Base-by-base conservation (phyloP, 2,329 filamentous ascomycete species). In the Beauveria medogensis region DNA sequence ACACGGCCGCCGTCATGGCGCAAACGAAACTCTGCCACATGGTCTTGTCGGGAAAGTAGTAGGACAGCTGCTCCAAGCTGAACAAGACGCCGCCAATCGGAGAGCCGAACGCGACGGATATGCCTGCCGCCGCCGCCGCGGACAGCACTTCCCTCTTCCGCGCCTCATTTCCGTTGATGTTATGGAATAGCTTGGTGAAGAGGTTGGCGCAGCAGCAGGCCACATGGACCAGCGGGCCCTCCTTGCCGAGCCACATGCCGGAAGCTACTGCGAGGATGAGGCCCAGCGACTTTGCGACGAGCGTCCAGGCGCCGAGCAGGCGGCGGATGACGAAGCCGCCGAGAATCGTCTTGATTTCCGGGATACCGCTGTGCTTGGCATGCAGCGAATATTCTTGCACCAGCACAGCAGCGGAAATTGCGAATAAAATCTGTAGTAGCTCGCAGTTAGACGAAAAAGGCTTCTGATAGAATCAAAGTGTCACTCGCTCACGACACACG, bases 1-100 rank as follows among this genome's bases (percentile, higher is more conserved):
- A 91, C 43, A 97, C 91, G 20, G 94, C 93, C 18, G 92, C 94
- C n/a, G 96, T 91, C 92, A 97, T 97, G 71, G 94, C 94, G 69
- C 94, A 97, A 46, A 99, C 94, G 70, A 99, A 99, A 69, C 92
- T 96, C 73, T 97, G 94, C 94, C 94, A 99, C 94, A 99, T 97
- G 10, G 94, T 97, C 75, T 97, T 97, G 75, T 97, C 93, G 0
- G 94, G 93, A 67, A 97, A 97, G 74, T 97, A 97, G 73, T 97
- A 97, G 1, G 92, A 96, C 3, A 97, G 79, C 82, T 96, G 91
- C 83, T 96, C 93, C n/a, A 97, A 83, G 74, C 91, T 95, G 78
- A 97, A 97, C 22, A 97, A 77, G 24, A 97, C 93, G 52, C 93
- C 93, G 12, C 93, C 94, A 60, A 97, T 96, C 9, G 92, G 92